Evolutionary conservation across 176 grass and related monocot species (phyloP).

Genomic region (Oryza punctata): DNA sequence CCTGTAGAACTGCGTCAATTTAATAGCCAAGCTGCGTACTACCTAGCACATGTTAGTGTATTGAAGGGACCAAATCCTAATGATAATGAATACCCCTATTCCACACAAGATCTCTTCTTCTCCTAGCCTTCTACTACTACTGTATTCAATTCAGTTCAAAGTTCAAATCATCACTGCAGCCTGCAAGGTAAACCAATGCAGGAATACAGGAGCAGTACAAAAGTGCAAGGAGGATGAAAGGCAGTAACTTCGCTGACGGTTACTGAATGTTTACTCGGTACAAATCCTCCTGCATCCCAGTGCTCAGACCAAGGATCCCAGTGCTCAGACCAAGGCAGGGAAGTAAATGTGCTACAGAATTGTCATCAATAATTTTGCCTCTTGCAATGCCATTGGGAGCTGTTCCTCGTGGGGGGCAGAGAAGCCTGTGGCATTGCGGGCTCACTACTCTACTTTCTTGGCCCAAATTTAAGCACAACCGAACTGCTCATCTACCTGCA

Average conservation of each 20-base stretch:
- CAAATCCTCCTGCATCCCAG: not conserved
- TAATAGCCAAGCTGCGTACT: conserved; percentile 36
- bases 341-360: conserved; percentile 50
- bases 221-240: not conserved
- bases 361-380: conserved; percentile 55
- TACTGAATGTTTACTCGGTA: conserved; percentile 30
- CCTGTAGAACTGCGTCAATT: conserved; percentile 37
- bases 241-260: conserved; percentile 2
- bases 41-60: conserved; percentile 31
- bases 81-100: not conserved
- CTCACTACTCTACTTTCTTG: not conserved
- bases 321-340: conserved; percentile 42
- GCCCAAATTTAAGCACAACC: not conserved
- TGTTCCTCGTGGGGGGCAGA: conserved; percentile 33
- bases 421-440: not conserved
- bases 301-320: conserved; percentile 36
- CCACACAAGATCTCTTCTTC: conserved; percentile 1
- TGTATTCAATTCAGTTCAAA: conserved; percentile 8
- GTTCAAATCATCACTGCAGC: not conserved
- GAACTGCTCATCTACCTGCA: not conserved
- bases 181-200: not conserved
- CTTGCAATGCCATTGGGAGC: conserved; percentile 9
- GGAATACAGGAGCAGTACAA: conserved; percentile 4
- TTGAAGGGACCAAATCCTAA: conserved; percentile 11
- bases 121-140: not conserved